Percentiles rank a stretch among this genome's conserved stretches.
Conservation (phyloP, 2,329 filamentous ascomycete genomes). For the Hypoxylon rubiginosum region DNA sequence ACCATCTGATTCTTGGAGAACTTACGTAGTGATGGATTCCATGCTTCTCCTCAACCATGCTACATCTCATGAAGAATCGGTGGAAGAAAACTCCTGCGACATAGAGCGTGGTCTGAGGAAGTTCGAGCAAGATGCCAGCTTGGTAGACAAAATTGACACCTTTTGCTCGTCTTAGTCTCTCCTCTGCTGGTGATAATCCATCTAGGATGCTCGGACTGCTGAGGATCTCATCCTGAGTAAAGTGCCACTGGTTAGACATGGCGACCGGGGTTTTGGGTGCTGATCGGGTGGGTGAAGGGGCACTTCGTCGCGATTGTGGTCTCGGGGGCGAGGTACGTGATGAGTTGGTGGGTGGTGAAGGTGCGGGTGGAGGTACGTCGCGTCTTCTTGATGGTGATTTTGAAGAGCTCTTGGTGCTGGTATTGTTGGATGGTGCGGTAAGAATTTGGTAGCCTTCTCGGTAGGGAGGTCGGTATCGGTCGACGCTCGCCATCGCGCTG, state of each 20-base stretch:
- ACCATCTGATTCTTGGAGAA: slow-evolving; percentile 38
- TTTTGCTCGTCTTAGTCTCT: slow-evolving; percentile 85
- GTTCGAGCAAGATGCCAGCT: slow-evolving; percentile 89
- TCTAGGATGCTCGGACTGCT: slow-evolving; percentile 88
- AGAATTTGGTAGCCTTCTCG: slow-evolving; percentile 71
- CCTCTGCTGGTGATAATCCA: slow-evolving; percentile 81
- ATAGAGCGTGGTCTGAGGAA: slow-evolving; percentile 91
- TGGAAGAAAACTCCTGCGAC: slow-evolving; percentile 96
- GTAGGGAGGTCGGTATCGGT: slow-evolving; percentile 67
- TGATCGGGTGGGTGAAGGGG: slow-evolving; percentile 59
- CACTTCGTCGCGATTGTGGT: slow-evolving; percentile 59
- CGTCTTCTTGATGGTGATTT: slow-evolving; percentile 65
- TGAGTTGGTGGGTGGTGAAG: slow-evolving; percentile 70
- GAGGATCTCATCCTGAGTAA: slow-evolving; percentile 83
- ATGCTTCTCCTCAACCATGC: slow-evolving; percentile 79
- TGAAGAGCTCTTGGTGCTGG: slow-evolving; percentile 59
- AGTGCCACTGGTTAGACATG: slow-evolving; percentile 82
- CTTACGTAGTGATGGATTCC: slow-evolving; percentile 92
- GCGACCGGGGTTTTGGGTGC: slow-evolving; percentile 55
- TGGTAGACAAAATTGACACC: slow-evolving; percentile 97
- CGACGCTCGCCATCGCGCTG: slow-evolving; percentile 69
- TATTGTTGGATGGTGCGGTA: slow-evolving; percentile 53
- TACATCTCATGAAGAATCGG: slow-evolving; percentile 92
- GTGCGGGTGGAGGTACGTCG: slow-evolving; percentile 72
- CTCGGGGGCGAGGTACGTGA: slow-evolving; percentile 65